These are phyloP conservation scores for Fusarium temperatum DNA, from an alignment of 2,329 filamentous ascomycete species.

Conservation along the genomic window DNA sequence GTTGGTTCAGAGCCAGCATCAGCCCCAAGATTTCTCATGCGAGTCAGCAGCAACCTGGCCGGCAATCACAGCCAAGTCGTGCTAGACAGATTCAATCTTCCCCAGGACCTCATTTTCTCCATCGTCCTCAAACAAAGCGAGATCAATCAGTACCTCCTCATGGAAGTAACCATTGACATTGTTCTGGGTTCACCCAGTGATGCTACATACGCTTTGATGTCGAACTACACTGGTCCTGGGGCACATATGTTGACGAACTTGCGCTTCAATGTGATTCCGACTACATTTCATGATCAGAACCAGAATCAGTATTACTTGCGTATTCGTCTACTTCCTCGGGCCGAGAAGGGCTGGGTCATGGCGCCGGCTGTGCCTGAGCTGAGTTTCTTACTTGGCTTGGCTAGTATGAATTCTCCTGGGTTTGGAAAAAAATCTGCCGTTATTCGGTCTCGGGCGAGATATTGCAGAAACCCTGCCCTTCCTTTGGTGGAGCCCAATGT, in stretches of 20 bases:
- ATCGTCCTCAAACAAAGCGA: background rate
- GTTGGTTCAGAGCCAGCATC: background rate
- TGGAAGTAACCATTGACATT: background rate
- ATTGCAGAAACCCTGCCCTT: background rate
- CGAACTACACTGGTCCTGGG: background rate
- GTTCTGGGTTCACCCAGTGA: background rate
- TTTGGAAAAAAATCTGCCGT: background rate
- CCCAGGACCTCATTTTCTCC: background rate
- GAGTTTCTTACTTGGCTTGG: background rate
- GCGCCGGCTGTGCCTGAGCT: background rate
- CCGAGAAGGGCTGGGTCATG: background rate
- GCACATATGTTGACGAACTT: slow-evolving; percentile 1
- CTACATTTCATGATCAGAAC: background rate
- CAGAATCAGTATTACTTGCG: background rate
- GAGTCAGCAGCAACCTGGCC: background rate
- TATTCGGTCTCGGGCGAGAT: background rate
- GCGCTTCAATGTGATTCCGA: background rate
- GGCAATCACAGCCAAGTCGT: background rate
- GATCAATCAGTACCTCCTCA: background rate
- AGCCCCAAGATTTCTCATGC: background rate
- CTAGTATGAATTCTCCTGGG: background rate
- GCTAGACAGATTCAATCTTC: background rate
- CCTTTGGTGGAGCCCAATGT: background rate
- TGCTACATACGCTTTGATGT: background rate
- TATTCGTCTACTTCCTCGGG: background rate